Percentiles rank a stretch among this genome's conserved stretches.
Conservation (phyloP, 768 basidiomycete species). For the Leucocoprinus leucothites region DNA sequence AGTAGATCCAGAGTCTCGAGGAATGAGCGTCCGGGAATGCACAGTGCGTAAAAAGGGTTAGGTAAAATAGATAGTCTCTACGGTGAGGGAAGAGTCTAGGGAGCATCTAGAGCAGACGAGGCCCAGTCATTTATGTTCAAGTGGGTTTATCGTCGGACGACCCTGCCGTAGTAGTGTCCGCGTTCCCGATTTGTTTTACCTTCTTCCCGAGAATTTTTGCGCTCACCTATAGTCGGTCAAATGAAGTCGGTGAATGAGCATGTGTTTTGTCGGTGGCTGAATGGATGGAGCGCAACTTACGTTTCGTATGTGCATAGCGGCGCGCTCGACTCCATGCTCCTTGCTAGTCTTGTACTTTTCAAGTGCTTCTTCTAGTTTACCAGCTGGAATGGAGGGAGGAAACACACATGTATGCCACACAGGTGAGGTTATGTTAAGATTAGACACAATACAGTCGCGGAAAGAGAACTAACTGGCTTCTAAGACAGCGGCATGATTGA, state of each 20-base stretch:
- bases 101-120: not conserved
- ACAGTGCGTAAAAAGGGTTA: too few species aligned
- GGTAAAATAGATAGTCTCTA: too few species aligned
- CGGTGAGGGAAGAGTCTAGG: not conserved
- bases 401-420: too few species aligned
- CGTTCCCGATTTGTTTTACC: slow-evolving; percentile 45
- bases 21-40: not conserved
- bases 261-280: not conserved
- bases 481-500: slow-evolving; percentile 87
- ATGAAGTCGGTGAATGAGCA: slow-evolving; percentile 14
- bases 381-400: slow-evolving; percentile 43
- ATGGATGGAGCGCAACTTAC: slow-evolving; percentile 35
- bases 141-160: slow-evolving; percentile 30
- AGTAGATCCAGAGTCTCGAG: too few species aligned
- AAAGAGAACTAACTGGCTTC: slow-evolving; percentile 68
- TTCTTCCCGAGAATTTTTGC: slow-evolving; percentile 74
- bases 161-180: too few species aligned
- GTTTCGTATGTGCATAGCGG: slow-evolving; percentile 80
- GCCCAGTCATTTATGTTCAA: too few species aligned
- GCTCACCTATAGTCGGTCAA: slow-evolving; percentile 52
- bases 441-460: slow-evolving; percentile 19
- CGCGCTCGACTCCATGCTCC: slow-evolving; percentile 76
- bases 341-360: slow-evolving; percentile 79
- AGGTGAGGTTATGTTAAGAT: slow-evolving; percentile 25
- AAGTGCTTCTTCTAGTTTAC: slow-evolving; percentile 76